Base-by-base conservation (phyloP, 345 rosid species). In the Turritis glabra region DNA sequence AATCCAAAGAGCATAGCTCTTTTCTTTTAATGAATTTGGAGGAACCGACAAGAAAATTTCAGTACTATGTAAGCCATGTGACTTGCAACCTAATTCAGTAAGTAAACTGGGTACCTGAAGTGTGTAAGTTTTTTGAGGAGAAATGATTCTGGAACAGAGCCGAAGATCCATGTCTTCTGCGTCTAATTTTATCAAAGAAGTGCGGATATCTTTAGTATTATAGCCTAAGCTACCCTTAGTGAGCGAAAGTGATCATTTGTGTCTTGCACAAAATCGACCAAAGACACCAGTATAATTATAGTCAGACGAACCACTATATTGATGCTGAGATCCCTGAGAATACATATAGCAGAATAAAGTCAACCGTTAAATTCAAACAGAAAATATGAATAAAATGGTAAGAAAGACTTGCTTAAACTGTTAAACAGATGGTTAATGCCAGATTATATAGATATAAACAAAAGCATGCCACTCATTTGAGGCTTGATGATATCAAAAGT, bases 111-210 rank as follows among this genome's bases (percentile, higher is more conserved):
- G 80, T 74, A 93, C 98, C 97, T 93, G 95, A 75, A 93, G 82
- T 33, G 96, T 90, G 81, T 81, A 90, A 46, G 86, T 82, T 79
- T 90, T 93, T 41, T 64, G 61, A 37, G 98, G 98, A 62, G 97
- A 87, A 72, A 93, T 84, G 74, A 93, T 84, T 82, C 97, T 89
- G 82, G 90, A 93, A 78, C 98, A 93, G 62, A 93, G 97, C 51
- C 97, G 85, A 57, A 90, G 80, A 82, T 89, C 88, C 58, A 83
- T 81, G 75, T 93, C 95, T 56, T 89, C 97, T 53, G 97, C 89
- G 12, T 93, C 95, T 73, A 89, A 68, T 80, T 93, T 93, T 76
- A 90, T 76, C 63, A 84, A 81, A 35, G 88, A 86, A 22, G 89
- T 89, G 32, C 63, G 86, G 69, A 93, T 91, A 82, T 90, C 91